phyloP scores from a whole-genome alignment of 805 yeast genomes.

The Yarrowia sp. region DNA sequence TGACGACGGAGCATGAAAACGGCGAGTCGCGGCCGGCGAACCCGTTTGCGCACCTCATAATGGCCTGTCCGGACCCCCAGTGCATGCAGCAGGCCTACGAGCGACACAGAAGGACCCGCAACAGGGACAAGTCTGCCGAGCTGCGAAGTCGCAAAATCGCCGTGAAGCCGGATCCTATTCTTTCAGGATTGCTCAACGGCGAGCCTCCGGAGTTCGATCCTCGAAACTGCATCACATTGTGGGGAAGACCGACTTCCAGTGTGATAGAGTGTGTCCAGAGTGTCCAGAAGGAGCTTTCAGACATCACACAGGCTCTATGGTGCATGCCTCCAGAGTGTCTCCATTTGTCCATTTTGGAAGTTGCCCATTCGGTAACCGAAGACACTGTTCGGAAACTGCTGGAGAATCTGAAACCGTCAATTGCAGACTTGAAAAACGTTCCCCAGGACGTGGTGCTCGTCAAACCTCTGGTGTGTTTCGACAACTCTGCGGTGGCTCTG shows the following conservation, averaged over 20 bases:
- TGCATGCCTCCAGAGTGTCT: constrained; percentile 38
- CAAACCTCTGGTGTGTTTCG: constrained; percentile 38
- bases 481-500: constrained; percentile 37
- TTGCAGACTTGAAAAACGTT: neutral
- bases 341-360: constrained; percentile 38
- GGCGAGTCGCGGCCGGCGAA: neutral
- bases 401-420: constrained; percentile 10
- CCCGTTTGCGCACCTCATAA: constrained; percentile 21
- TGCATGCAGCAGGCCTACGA: constrained; percentile 35
- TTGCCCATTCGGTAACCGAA: constrained; percentile 37
- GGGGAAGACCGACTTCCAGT: constrained; percentile 18
- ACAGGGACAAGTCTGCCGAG: constrained; percentile 21
- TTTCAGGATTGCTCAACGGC: constrained; percentile 15
- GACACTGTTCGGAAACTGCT: neutral
- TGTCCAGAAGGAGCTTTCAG: constrained; percentile 13
- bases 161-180: constrained; percentile 25
- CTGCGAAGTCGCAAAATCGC: constrained; percentile 7
- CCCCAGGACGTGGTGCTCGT: constrained; percentile 27
- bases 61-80: constrained; percentile 20
- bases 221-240: constrained; percentile 32
- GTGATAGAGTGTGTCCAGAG: constrained; percentile 8
- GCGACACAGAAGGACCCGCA: constrained; percentile 30
- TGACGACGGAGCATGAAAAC: constrained; percentile 31
- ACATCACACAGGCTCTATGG: constrained; percentile 26
- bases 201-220: constrained; percentile 37